A percentile compares a stretch with the other conserved stretches of the same genome.
Conservation (phyloP, 768 basidiomycete genomes). For the Hygrophoropsis aurantiaca region DNA sequence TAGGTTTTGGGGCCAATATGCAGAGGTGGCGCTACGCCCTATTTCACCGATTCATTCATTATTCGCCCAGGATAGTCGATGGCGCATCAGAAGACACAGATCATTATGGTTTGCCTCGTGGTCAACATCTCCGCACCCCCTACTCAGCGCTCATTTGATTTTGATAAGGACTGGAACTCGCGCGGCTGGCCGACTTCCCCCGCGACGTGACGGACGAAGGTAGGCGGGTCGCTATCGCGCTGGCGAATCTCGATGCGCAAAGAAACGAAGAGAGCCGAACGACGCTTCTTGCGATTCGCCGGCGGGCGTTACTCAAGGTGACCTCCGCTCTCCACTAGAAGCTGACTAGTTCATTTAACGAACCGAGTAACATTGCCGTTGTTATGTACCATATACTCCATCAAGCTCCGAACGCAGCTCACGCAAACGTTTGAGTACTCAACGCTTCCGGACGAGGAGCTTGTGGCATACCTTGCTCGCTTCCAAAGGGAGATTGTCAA, state of each 20-base stretch:
- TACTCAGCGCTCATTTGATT: background rate
- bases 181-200: constrained; percentile 85
- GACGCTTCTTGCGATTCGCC: constrained; percentile 54
- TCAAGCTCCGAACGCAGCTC: constrained; percentile 73
- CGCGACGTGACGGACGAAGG: constrained; percentile 64
- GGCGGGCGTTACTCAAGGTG: constrained; percentile 72
- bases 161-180: constrained; percentile 80
- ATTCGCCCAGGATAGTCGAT: constrained; percentile 61
- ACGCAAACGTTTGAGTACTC: constrained; percentile 73
- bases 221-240: constrained; percentile 54
- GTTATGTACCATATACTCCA: no score
- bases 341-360: background rate
- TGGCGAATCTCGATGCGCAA: constrained; percentile 57
- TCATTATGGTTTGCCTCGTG: constrained; percentile 64
- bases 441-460: constrained; percentile 68
- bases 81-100: constrained; percentile 58
- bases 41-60: constrained; percentile 1
- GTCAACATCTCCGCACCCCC: constrained; percentile 8
- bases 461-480: constrained; percentile 61
- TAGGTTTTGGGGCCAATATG: no score
- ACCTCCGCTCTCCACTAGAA: background rate
- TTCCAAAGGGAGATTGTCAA: constrained; percentile 72
- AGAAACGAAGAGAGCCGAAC: constrained; percentile 63
- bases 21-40: background rate
- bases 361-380: background rate